Evolutionary conservation across 2,329 filamentous ascomycete species (phyloP).

Genomic region (Orbilia quercus): DNA sequence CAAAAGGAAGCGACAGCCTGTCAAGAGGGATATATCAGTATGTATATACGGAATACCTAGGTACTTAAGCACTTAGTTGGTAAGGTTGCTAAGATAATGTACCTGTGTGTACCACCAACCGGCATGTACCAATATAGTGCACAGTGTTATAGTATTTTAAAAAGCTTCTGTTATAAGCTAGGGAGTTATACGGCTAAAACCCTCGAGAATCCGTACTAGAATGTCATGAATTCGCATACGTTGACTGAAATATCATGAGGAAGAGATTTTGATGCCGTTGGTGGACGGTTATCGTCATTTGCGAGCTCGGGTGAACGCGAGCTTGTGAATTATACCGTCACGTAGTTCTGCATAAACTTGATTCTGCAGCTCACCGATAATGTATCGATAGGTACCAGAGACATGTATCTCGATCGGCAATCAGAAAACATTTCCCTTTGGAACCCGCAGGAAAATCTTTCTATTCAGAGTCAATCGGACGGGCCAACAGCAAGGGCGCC

Average conservation of each 20-base stretch:
- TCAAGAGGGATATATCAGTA: neutral
- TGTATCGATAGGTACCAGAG: constrained; percentile 2
- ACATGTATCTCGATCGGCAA: constrained; percentile 22
- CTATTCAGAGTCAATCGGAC: constrained; percentile 9
- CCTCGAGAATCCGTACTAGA: constrained; percentile 12
- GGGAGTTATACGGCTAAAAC: neutral
- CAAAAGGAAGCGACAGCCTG: neutral
- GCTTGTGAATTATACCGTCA: neutral
- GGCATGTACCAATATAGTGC: neutral
- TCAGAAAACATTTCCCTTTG: constrained; percentile 10
- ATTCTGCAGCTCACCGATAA: constrained; percentile 9
- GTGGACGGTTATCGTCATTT: neutral
- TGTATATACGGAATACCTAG: too few species aligned
- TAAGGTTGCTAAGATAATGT: too few species aligned
- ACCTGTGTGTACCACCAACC: too few species aligned
- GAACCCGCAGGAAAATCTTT: constrained; percentile 14
- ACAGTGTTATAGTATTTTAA: neutral
- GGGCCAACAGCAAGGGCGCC: neutral
- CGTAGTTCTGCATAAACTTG: constrained; percentile 1
- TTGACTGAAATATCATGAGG: constrained; percentile 17
- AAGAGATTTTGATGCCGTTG: constrained; percentile 21
- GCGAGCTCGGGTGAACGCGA: neutral
- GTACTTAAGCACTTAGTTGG: too few species aligned
- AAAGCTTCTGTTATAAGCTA: constrained; percentile 8
- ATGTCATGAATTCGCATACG: constrained; percentile 19